A percentile compares a stretch with the other conserved stretches of the same genome.
These are phyloP conservation scores for Fusarium sp. DNA, from an alignment of 2,329 filamentous ascomycete genomes.

Conservation along the genomic window DNA sequence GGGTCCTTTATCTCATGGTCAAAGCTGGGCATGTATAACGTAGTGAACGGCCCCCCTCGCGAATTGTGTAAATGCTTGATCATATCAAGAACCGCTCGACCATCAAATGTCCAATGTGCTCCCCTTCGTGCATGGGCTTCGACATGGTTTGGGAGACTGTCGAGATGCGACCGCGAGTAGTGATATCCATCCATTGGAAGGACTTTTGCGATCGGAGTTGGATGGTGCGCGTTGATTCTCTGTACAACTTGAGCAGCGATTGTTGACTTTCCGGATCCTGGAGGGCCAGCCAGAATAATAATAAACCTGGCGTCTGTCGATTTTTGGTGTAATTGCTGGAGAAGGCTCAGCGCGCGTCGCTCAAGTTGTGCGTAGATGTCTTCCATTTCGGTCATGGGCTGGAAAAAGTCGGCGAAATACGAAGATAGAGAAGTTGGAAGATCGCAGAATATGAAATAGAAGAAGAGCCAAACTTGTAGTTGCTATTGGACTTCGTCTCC, in stretches of 20 bases:
- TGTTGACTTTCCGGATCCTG: background rate
- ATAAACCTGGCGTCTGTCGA: background rate
- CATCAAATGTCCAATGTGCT: background rate
- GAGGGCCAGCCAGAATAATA: background rate
- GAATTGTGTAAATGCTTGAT: background rate
- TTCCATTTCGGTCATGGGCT: background rate
- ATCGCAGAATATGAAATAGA: background rate
- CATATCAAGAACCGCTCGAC: background rate
- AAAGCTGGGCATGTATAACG: background rate
- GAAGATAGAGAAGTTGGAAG: fast-evolving
- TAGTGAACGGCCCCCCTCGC: background rate
- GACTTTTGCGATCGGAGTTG: background rate
- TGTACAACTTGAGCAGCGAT: background rate
- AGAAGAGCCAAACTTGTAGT: background rate
- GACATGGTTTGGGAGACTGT: background rate
- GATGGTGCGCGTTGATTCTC: fast-evolving
- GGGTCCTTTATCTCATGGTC: background rate
- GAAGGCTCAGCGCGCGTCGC: background rate
- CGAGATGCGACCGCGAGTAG: background rate
- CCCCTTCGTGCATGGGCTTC: background rate
- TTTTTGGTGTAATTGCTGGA: background rate
- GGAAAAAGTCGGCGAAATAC: fast-evolving
- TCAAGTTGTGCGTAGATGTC: background rate
- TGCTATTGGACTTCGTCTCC: background rate
- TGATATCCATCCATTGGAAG: background rate